Conservation (phyloP, 257 asterid species). For the Misopates orontium region DNA sequence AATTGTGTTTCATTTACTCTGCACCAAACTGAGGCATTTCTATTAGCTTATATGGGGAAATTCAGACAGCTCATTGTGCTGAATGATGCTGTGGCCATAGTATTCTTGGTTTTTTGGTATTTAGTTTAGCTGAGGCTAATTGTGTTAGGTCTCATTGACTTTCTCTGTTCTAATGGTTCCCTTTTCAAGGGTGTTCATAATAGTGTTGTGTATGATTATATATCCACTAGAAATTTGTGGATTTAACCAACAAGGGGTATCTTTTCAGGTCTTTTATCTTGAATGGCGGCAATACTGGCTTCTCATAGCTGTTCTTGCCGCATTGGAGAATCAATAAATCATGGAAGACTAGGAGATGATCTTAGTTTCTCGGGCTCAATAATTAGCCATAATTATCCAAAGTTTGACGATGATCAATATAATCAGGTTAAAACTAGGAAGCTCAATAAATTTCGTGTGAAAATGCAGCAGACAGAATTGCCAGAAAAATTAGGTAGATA, state of each 20-base stretch:
- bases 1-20: neutral
- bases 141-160: neutral
- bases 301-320: conserved; percentile 67
- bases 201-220: neutral
- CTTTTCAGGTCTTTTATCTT: conserved; percentile 36
- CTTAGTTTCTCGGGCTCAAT: conserved; percentile 51
- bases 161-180: neutral
- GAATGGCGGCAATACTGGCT: conserved; percentile 74
- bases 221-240: neutral
- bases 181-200: neutral
- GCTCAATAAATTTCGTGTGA: conserved; percentile 33
- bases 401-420: conserved; percentile 27
- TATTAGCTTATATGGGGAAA: too few species aligned
- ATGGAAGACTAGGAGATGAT: conserved; percentile 43
- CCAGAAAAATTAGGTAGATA: conserved; percentile 46
- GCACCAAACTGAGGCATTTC: conserved; percentile 1
- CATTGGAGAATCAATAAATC: conserved; percentile 39
- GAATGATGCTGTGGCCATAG: neutral
- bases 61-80: too few species aligned
- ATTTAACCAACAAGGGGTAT: neutral
- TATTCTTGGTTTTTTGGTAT: too few species aligned
- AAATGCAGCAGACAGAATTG: conserved; percentile 60
- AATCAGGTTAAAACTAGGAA: conserved; percentile 32
- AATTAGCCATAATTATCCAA: conserved; percentile 30
- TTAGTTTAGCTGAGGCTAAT: neutral